Percentiles rank a stretch among this genome's conserved stretches.
phyloP scores from a whole-genome alignment of 805 yeast species.

The Metschnikowia lunata region DNA sequence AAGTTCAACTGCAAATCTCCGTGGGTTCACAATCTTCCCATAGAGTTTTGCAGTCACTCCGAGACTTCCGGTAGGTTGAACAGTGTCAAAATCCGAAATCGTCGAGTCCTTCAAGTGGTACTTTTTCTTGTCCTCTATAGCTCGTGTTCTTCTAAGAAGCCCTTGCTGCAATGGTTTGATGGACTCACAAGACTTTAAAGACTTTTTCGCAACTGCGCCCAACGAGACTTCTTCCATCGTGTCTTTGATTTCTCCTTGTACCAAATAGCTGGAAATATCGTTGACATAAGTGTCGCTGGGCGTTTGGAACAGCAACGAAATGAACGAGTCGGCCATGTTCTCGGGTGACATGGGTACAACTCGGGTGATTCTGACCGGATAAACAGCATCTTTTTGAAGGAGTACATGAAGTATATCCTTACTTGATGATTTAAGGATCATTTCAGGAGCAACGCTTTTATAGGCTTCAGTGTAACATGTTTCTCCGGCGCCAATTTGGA shows the following conservation, averaged over 20 bases:
- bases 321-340: neutral
- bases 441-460: neutral
- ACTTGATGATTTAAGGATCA: neutral
- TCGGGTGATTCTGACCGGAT: neutral
- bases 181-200: neutral
- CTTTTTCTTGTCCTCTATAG: neutral
- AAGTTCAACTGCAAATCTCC: slow-evolving; percentile 1
- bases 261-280: slow-evolving; percentile 1
- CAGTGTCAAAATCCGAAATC: neutral
- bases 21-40: neutral
- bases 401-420: neutral
- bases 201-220: neutral
- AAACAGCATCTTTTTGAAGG: neutral
- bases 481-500: slow-evolving; percentile 1
- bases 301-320: slow-evolving; percentile 1
- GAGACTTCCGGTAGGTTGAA: neutral
- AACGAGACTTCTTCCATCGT: neutral
- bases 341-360: neutral
- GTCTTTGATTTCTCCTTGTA: neutral
- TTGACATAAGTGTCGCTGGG: neutral
- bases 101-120: neutral
- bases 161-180: neutral
- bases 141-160: neutral
- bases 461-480: neutral
- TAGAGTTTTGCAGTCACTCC: neutral